Evolutionary conservation across 805 yeast species (phyloP).

Genomic region (Candida peoriensis): DNA sequence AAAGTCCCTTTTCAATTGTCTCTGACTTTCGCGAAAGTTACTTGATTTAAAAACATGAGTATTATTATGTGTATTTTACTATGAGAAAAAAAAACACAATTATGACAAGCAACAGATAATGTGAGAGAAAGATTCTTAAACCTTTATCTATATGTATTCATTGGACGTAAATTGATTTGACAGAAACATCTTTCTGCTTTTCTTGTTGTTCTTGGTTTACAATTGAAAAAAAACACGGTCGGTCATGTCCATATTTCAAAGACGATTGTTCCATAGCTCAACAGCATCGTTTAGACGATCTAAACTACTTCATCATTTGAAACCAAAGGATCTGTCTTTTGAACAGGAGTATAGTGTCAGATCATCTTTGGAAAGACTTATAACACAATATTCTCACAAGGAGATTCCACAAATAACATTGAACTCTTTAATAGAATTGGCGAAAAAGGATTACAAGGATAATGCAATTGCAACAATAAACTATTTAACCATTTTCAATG

Average conservation of each 20-base stretch:
- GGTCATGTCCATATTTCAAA: too few relatives aligned
- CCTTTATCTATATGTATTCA: too few relatives aligned
- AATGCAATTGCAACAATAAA: conserved; percentile 51
- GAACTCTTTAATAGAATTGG: conserved; percentile 42
- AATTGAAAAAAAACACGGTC: neutral
- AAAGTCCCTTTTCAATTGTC: too few relatives aligned
- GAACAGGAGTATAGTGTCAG: conserved; percentile 52
- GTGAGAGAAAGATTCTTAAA: too few relatives aligned
- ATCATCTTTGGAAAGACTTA: conserved; percentile 52
- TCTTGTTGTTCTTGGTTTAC: too few relatives aligned
- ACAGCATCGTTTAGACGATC: conserved; percentile 6
- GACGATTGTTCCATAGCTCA: conserved; percentile 6
- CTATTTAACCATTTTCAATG: conserved; percentile 54
- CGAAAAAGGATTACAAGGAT: conserved; percentile 25
- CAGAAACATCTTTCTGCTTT: too few relatives aligned
- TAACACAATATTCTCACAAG: conserved; percentile 49
- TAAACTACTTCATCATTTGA: conserved; percentile 18
- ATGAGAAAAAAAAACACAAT: too few relatives aligned
- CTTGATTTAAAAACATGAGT: too few relatives aligned
- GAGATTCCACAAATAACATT: conserved; percentile 51
- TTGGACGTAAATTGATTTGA: too few relatives aligned
- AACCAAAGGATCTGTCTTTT: conserved; percentile 27
- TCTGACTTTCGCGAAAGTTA: too few relatives aligned
- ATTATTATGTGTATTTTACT: too few relatives aligned
- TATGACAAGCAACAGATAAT: too few relatives aligned